These are phyloP conservation scores for Kwoniella dendrophila DNA, from an alignment of 768 basidiomycete genomes.

Conservation along the genomic window DNA sequence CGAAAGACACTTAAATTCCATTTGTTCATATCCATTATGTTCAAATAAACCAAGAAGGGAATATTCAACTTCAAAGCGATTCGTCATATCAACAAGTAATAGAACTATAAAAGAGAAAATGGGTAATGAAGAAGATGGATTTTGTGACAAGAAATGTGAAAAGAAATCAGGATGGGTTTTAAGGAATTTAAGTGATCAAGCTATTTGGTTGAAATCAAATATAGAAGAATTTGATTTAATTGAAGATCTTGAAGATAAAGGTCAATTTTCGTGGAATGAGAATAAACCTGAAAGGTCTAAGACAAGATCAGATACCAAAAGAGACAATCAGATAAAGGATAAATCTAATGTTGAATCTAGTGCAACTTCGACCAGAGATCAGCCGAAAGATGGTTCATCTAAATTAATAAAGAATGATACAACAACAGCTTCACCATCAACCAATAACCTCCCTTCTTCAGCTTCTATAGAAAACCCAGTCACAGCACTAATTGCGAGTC, in stretches of 20 bases:
- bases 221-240: slow-evolving; percentile 33
- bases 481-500: slow-evolving; percentile 20
- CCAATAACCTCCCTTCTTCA: background rate
- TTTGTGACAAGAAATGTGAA: slow-evolving; percentile 38
- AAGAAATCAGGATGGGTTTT: slow-evolving; percentile 46
- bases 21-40: slow-evolving; percentile 52
- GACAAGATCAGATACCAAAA: background rate
- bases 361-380: background rate
- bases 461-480: background rate
- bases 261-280: slow-evolving; percentile 20
- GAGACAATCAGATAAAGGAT: background rate
- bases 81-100: slow-evolving; percentile 30
- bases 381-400: background rate
- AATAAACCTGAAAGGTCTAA: background rate
- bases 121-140: slow-evolving; percentile 52
- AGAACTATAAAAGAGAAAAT: slow-evolving; percentile 32
- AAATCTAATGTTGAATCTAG: background rate
- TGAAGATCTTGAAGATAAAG: slow-evolving; percentile 45
- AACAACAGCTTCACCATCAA: background rate
- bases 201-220: slow-evolving; percentile 35
- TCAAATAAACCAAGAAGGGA: slow-evolving; percentile 35
- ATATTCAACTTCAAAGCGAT: slow-evolving; percentile 31
- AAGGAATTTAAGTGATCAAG: slow-evolving; percentile 28
- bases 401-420: background rate
- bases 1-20: slow-evolving; percentile 48